Percentiles rank a stretch among this genome's conserved stretches.
phyloP scores from a whole-genome alignment of 768 basidiomycete genomes.

The Auricularia auricula-judae region DNA sequence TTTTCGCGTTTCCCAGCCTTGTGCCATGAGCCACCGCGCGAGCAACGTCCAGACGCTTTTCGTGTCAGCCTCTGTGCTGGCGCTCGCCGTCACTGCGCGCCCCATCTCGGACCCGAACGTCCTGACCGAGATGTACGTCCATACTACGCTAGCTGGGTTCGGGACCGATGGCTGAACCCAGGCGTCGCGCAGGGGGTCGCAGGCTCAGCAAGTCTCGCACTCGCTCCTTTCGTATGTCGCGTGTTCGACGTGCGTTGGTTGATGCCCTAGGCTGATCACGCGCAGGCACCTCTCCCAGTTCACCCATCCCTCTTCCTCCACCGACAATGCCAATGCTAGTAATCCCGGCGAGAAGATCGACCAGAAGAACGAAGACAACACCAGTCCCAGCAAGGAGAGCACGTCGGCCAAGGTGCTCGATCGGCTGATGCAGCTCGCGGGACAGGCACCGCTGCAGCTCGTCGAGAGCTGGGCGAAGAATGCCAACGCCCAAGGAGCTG shows the following conservation, averaged over 20 bases:
- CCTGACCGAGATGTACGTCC: not conserved
- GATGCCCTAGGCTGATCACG: not conserved
- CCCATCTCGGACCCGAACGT: conserved; percentile 17
- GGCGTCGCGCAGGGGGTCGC: not conserved
- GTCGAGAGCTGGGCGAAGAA: not conserved
- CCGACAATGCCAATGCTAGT: not conserved
- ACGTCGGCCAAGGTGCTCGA: not conserved
- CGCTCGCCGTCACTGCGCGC: conserved; percentile 33
- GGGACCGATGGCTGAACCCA: not conserved
- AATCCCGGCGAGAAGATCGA: not conserved
- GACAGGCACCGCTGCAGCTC: not conserved
- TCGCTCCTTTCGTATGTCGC: not conserved
- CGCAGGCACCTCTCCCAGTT: not conserved
- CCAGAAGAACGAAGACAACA: not conserved
- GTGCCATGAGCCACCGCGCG: not conserved
- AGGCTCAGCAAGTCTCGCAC: not conserved
- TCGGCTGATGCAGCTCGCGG: not conserved
- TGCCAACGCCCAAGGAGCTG: not conserved
- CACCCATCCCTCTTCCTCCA: not conserved
- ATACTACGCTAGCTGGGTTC: not conserved
- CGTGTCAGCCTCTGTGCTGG: conserved; percentile 28
- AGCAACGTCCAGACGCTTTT: conserved; percentile 17
- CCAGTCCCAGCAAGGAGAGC: not conserved
- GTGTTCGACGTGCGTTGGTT: not conserved
- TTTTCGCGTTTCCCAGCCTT: not conserved